Base-by-base conservation (phyloP, 2,329 filamentous ascomycete species). In the Epichloe scottii region DNA sequence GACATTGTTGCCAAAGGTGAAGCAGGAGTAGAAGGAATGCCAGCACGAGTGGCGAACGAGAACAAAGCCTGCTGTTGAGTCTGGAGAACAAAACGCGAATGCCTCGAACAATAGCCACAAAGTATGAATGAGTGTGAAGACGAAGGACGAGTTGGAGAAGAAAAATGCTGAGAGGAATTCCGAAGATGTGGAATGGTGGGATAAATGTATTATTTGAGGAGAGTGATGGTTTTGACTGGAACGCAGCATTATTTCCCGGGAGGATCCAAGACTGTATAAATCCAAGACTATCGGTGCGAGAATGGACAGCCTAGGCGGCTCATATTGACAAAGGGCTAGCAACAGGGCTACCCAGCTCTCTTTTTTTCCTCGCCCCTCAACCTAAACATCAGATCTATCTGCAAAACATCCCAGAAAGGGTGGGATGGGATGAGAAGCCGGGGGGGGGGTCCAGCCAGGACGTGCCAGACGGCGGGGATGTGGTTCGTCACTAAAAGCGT, bases 81-180 rank as follows among this genome's bases (percentile, higher is more conserved):
- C 15, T 15, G 38, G 21, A 42, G 46, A 5, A 30, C 48, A 57
- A 57, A 55, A 54, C 54, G 56, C 55, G 56, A 60, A 60, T 63
- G 58, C 58, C 57, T 58, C 55, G 58, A 52, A 55, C 57, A 57
- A 54, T 53, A 59, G 54, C 62, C 55, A 63, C 49, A 51, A 52
- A 57, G 58, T 60, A 60, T 60, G 58, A 56, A 62, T 53, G 59
- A 54, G 54, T 51, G 48, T 38, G 55, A 51, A 44, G 46, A 54
- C 43, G 47, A 63, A 60, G 59, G 62, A 62, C 59, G 61, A 61
- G 61, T 60, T 62, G 60, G 59, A 64, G 61, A 60, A 64, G 62
- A 62, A 70, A 68, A 68, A 70, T 70, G 68, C 59, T 68, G 66
- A 59, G 56, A 70, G 68, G 68, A 70, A 70, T 71, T 54, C 69